phyloP scores from a whole-genome alignment of 2,329 filamentous ascomycete genomes.

The Pyricularia grisea region DNA sequence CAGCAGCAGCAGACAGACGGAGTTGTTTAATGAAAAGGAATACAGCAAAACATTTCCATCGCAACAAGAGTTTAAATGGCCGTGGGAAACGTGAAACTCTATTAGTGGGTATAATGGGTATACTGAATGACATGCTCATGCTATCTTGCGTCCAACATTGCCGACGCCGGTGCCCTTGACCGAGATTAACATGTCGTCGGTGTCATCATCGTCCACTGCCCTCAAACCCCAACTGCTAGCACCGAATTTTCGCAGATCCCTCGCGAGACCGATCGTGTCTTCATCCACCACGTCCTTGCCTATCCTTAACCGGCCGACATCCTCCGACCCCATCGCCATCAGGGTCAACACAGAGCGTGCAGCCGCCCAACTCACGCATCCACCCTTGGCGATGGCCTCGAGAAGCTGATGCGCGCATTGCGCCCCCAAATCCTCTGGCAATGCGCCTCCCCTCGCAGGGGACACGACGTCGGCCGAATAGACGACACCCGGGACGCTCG shows the following conservation, averaged over 20 bases:
- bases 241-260: slow-evolving; percentile 83
- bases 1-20: background rate
- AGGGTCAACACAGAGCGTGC: slow-evolving; percentile 69
- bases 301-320: slow-evolving; percentile 78
- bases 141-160: slow-evolving; percentile 88
- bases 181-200: slow-evolving; percentile 65
- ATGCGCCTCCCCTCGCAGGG: slow-evolving; percentile 68
- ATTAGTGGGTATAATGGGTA: background rate
- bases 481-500: slow-evolving; percentile 67
- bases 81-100: background rate
- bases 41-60: background rate
- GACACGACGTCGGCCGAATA: slow-evolving; percentile 79
- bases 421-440: slow-evolving; percentile 85
- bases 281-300: slow-evolving; percentile 74
- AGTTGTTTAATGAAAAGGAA: background rate
- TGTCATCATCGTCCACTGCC: slow-evolving; percentile 60
- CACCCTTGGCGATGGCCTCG: slow-evolving; percentile 72
- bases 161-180: slow-evolving; percentile 90
- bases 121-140: slow-evolving; percentile 23
- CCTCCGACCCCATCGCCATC: slow-evolving; percentile 97
- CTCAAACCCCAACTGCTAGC: slow-evolving; percentile 85
- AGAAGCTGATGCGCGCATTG: slow-evolving; percentile 83
- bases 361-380: slow-evolving; percentile 67
- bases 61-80: background rate
- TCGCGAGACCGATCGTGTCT: slow-evolving; percentile 70